These are phyloP conservation scores for Penicillium sp. DNA, from an alignment of 2,329 filamentous ascomycete species.

Conservation along the genomic window DNA sequence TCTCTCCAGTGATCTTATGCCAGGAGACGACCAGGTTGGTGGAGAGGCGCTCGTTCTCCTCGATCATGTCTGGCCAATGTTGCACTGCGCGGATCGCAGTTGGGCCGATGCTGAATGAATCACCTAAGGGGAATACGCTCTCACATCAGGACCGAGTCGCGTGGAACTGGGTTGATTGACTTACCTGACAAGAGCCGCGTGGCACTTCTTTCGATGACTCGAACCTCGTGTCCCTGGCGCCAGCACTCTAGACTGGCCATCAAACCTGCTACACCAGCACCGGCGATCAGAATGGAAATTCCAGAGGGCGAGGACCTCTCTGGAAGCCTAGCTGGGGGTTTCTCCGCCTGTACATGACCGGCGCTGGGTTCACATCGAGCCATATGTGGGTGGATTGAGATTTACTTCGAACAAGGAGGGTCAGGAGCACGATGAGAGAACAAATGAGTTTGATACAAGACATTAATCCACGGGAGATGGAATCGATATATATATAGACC, in stretches of 20 bases:
- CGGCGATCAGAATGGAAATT: constrained; percentile 26
- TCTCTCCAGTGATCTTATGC: constrained; percentile 23
- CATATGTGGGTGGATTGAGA: too few relatives aligned
- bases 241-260: constrained; percentile 28
- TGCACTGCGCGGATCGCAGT: constrained; percentile 15
- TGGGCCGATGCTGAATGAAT: constrained; percentile 20
- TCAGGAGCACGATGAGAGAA: too few relatives aligned
- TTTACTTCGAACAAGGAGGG: too few relatives aligned
- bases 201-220: constrained; percentile 24
- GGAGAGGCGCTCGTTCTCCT: constrained; percentile 14
- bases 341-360: too few relatives aligned
- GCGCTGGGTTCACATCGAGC: too few relatives aligned
- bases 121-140: constrained; percentile 16
- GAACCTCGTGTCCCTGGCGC: constrained; percentile 30
- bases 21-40: constrained; percentile 12
- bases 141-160: too few relatives aligned
- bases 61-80: constrained; percentile 20
- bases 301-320: constrained; percentile 13
- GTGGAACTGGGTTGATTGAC: not conserved
- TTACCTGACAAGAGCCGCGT: constrained; percentile 2
- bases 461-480: too few relatives aligned
- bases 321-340: constrained; percentile 3
- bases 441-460: too few relatives aligned
- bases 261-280: constrained; percentile 29
- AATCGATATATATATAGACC: too few relatives aligned